Base-by-base conservation (phyloP, 2,329 filamentous ascomycete species). In the Fusarium domesticum region DNA sequence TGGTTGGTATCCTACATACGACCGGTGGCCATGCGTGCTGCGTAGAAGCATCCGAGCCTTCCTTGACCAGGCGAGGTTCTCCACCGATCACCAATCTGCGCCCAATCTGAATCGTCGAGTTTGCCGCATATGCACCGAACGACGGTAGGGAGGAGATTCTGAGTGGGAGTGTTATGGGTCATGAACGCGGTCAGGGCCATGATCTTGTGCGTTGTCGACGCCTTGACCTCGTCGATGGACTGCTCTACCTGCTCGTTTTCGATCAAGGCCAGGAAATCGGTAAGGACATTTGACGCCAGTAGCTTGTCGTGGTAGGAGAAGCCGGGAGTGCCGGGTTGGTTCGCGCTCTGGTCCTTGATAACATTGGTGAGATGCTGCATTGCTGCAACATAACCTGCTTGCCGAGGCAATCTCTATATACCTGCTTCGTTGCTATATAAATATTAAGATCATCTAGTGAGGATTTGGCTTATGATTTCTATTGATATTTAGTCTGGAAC, bases 1-100 rank as follows among this genome's bases (percentile, higher is more conserved):
- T 43, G 14, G 47, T 64, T 4, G 74, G 69, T 0, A 64, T 75
- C 1, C 59, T 77, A 0, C 75, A 78, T 39, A 69, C 65, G 1
- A 70, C 65, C 0, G 74, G 71, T 12, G 75, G 75, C 4, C 65
- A 72, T 18, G 67, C 48, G 28, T 4, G 48, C 17, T 1, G 42
- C 48, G n/a, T 48, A 42, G 20, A 49, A 48, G 20, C 48, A 51
- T 10, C 41, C 48, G 1, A 51, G 25, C 14, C 48, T 45, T 18
- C 45, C 45, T 33, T 51, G 45, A 2, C 40, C 25, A 6, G 41
- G 18, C 1, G 23, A 14, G 0, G 2, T 39, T 10, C 20, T 40
- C 45, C 45, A 51, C 10, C 36, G 18, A 11, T 48, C 42, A 1
- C 25, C 6, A 2, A 48, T 35, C 17, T 39, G 35, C 4, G 3